These are phyloP conservation scores for Pogostemon cablin DNA, from an alignment of 257 asterid species.

Conservation along the genomic window DNA sequence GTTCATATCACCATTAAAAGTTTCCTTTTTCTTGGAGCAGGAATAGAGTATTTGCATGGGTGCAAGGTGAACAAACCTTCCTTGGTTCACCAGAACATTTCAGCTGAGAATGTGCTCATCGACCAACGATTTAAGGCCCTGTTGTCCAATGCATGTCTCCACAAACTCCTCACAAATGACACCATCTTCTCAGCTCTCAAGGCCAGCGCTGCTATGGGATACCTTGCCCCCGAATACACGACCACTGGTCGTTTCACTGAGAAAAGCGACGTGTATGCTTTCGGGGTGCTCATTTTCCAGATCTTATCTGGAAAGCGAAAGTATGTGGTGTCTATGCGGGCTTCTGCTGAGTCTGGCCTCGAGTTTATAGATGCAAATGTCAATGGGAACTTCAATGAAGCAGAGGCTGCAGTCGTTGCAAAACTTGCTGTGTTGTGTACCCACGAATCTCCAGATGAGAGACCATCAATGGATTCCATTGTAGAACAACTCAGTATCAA, in stretches of 20 bases:
- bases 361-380: constrained; percentile 70
- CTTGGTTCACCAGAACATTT: constrained; percentile 83
- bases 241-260: constrained; percentile 87
- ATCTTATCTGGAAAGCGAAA: constrained; percentile 74
- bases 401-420: constrained; percentile 57
- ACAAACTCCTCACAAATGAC: constrained; percentile 86
- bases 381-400: constrained; percentile 52
- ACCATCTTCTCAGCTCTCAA: constrained; percentile 81
- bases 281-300: constrained; percentile 85
- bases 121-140: constrained; percentile 60
- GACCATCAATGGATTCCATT: constrained; percentile 66
- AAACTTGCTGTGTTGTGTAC: constrained; percentile 66
- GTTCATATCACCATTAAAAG: too few relatives aligned
- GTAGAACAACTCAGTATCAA: constrained; percentile 38
- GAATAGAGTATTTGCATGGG: constrained; percentile 70
- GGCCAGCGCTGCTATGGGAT: constrained; percentile 94
- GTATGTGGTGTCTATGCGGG: constrained; percentile 48
- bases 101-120: constrained; percentile 76
- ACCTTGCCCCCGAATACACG: constrained; percentile 87
- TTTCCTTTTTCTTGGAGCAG: constrained; percentile 43
- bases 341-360: constrained; percentile 57
- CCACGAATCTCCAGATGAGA: constrained; percentile 67
- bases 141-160: constrained; percentile 80
- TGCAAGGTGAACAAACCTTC: constrained; percentile 63
- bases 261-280: constrained; percentile 85